Evolutionary conservation across 2,329 filamentous ascomycete species (phyloP).

Genomic region (Lachnellula hyalina): DNA sequence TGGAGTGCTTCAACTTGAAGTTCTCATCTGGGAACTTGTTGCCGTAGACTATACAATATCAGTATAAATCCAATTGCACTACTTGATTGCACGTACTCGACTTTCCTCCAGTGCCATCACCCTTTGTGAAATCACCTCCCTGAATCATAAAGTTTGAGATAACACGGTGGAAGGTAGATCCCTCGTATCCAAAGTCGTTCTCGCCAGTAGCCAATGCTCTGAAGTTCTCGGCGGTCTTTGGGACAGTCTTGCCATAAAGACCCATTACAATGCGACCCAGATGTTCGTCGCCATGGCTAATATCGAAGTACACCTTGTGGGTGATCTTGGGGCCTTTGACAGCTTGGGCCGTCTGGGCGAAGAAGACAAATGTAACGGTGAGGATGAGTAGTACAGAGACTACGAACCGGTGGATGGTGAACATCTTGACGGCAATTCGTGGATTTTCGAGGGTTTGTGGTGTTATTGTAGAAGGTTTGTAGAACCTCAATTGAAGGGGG

Average conservation of each 20-base stretch:
- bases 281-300: slow-evolving; percentile 67
- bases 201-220: slow-evolving; percentile 77
- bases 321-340: slow-evolving; percentile 91
- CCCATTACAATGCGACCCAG: slow-evolving; percentile 74
- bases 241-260: slow-evolving; percentile 82
- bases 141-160: slow-evolving; percentile 92
- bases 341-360: slow-evolving; percentile 69
- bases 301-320: slow-evolving; percentile 88
- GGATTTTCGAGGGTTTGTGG: slow-evolving; percentile 4
- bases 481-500: slow-evolving; percentile 7
- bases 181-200: slow-evolving; percentile 80
- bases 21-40: slow-evolving; percentile 83
- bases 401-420: slow-evolving; percentile 65
- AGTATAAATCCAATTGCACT: slow-evolving; percentile 7
- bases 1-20: slow-evolving; percentile 92
- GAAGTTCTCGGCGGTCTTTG: slow-evolving; percentile 70
- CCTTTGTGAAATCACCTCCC: slow-evolving; percentile 81
- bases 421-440: slow-evolving; percentile 53
- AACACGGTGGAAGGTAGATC: slow-evolving; percentile 80
- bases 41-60: slow-evolving; percentile 61
- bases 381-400: slow-evolving; percentile 71
- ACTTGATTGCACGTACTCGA: slow-evolving; percentile 53
- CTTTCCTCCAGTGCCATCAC: slow-evolving; percentile 79
- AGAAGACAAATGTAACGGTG: slow-evolving; percentile 67
- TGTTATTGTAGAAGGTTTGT: slow-evolving; percentile 10